Conservation (phyloP, 495 filamentous ascomycete genomes). For the Clavariopsis aquatica region DNA sequence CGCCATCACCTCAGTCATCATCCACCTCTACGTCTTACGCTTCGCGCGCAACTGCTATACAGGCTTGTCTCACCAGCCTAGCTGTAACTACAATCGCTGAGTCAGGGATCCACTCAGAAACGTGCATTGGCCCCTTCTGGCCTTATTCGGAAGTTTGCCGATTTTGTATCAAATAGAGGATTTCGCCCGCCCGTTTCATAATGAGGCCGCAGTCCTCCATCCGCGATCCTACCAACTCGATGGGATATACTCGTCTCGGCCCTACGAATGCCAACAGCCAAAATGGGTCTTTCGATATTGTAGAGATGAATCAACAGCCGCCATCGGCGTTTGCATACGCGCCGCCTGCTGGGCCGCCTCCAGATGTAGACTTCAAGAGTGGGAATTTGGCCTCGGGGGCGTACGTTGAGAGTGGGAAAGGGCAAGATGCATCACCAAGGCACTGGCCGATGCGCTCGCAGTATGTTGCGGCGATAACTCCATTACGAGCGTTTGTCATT, state of each 20-base stretch:
- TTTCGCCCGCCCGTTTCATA: too few species aligned
- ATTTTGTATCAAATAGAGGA: too few species aligned
- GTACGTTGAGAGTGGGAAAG: background rate
- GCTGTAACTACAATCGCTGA: too few species aligned
- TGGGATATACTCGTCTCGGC: background rate
- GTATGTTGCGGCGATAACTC: slow-evolving; percentile 11
- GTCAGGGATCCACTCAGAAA: too few species aligned
- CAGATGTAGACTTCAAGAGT: background rate
- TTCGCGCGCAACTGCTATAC: too few species aligned
- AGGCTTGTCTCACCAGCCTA: too few species aligned
- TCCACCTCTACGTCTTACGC: too few species aligned
- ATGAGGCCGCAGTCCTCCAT: background rate
- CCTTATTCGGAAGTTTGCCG: too few species aligned
- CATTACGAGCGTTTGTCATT: slow-evolving; percentile 17
- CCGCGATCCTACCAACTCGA: background rate
- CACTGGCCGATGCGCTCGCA: slow-evolving; percentile 21
- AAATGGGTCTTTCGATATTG: slow-evolving; percentile 3
- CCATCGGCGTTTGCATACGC: slow-evolving; percentile 3
- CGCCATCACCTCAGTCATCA: too few species aligned
- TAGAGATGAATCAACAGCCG: slow-evolving; percentile 6
- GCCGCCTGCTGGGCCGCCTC: slow-evolving; percentile 20
- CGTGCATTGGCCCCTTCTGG: too few species aligned
- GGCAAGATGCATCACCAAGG: background rate
- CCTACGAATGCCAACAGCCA: background rate
- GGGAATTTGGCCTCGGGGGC: slow-evolving; percentile 9